Evolutionary conservation across 2,329 filamentous ascomycete genomes (phyloP).

Genomic region (Pseudocercospora fuligena): DNA sequence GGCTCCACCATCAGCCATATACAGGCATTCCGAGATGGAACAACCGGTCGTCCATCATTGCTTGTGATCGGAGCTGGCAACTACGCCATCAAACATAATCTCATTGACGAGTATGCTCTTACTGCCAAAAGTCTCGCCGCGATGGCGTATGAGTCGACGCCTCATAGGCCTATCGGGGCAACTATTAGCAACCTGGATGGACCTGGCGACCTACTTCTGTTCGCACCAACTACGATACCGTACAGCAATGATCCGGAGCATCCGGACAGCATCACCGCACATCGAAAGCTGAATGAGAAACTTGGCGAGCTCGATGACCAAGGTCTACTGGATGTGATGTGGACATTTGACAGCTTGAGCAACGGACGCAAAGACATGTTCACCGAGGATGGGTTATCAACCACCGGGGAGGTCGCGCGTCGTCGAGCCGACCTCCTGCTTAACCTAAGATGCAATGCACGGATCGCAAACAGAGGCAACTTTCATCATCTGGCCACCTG

Average conservation of each 20-base stretch:
- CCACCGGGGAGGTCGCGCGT: slow-evolving; percentile 52
- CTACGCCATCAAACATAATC: slow-evolving; percentile 59
- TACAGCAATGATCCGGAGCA: slow-evolving; percentile 36
- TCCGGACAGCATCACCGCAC: slow-evolving; percentile 25
- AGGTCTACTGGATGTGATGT: slow-evolving; percentile 50
- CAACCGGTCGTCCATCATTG: slow-evolving; percentile 45
- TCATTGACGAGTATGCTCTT: slow-evolving; percentile 52
- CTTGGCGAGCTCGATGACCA: slow-evolving; percentile 49
- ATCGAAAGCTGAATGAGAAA: slow-evolving; percentile 55
- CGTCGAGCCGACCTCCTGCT: slow-evolving; percentile 59
- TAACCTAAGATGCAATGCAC: slow-evolving; percentile 60
- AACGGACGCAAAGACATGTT: slow-evolving; percentile 45
- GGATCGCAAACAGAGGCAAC: slow-evolving; percentile 42
- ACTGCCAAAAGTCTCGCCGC: slow-evolving; percentile 53
- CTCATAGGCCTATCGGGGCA: slow-evolving; percentile 22
- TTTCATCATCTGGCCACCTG: slow-evolving; percentile 58
- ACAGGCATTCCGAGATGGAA: slow-evolving; percentile 41
- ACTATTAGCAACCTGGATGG: slow-evolving; percentile 23
- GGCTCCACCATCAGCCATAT: slow-evolving; percentile 53
- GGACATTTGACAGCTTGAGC: slow-evolving; percentile 59
- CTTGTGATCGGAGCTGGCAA: slow-evolving; percentile 61
- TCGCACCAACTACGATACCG: slow-evolving; percentile 56
- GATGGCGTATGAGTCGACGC: slow-evolving; percentile 18
- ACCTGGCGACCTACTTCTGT: slow-evolving; percentile 43
- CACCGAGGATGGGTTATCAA: slow-evolving; percentile 50